Conservation (phyloP, 1,284 basidiomycete species). For the Ceratobasidium sp. region DNA sequence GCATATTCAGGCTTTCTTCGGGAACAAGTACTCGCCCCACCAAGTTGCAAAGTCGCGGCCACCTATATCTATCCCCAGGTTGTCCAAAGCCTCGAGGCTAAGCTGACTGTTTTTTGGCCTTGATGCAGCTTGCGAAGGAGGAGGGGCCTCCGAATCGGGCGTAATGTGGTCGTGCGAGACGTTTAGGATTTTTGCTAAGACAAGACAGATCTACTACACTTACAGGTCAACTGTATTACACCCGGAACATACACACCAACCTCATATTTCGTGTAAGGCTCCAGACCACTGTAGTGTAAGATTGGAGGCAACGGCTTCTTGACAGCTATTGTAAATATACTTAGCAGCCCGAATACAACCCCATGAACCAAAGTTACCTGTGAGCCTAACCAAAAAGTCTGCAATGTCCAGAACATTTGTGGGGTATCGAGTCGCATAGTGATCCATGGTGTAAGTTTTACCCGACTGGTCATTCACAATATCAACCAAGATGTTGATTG, state of each 20-base stretch:
- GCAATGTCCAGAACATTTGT: conserved; percentile 66
- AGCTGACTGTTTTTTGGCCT: conserved; percentile 76
- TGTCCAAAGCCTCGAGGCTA: conserved; percentile 51
- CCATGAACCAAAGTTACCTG: conserved; percentile 51
- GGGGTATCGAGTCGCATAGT: conserved; percentile 71
- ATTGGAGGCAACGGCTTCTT: conserved; percentile 61
- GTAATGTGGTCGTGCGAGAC: conserved; percentile 70
- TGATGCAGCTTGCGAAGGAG: conserved; percentile 58
- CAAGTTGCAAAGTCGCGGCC: conserved; percentile 74
- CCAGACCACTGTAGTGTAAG: conserved; percentile 75
- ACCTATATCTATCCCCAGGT: conserved; percentile 69
- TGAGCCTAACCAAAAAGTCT: conserved; percentile 70
- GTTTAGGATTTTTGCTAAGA: conserved; percentile 71
- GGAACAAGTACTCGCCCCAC: conserved; percentile 56
- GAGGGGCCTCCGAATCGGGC: conserved; percentile 67
- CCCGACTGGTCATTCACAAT: conserved; percentile 78
- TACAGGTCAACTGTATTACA: not conserved
- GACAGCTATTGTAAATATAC: conserved; percentile 39
- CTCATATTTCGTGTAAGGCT: conserved; percentile 84
- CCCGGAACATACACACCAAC: not conserved
- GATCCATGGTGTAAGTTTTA: conserved; percentile 84
- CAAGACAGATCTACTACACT: conserved; percentile 63
- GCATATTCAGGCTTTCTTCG: not conserved
- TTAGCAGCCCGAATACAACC: not conserved
- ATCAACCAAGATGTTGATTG: conserved; percentile 80